Evolutionary conservation across 2,329 filamentous ascomycete species (phyloP).

Genomic region (Trichoderma guizhouense): DNA sequence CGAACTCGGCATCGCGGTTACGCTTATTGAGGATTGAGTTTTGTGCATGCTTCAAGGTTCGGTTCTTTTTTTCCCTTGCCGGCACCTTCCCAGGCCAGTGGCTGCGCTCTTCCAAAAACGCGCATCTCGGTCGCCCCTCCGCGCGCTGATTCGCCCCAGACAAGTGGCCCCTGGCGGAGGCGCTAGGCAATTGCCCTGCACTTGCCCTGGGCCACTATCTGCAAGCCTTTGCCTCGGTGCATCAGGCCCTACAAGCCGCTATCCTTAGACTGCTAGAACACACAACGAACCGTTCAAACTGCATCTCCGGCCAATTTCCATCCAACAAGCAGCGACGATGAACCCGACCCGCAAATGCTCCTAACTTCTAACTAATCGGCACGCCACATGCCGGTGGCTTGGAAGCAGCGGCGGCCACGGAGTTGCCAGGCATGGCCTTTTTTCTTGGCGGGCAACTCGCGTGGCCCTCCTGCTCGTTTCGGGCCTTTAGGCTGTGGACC

Average conservation of each 20-base stretch:
- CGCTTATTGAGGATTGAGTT: constrained; percentile 12
- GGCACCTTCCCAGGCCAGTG: background rate
- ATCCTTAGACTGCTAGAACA: no score
- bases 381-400: constrained; percentile 11
- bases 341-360: constrained; percentile 4
- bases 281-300: background rate
- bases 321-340: background rate
- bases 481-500: background rate
- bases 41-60: constrained; percentile 5
- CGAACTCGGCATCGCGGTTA: background rate
- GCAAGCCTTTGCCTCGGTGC: background rate
- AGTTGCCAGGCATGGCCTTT: background rate
- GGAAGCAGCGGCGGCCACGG: constrained; percentile 1
- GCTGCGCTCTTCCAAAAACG: constrained; percentile 9
- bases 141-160: constrained; percentile 5
- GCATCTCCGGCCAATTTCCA: constrained; percentile 16
- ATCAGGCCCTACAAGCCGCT: background rate
- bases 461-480: constrained; percentile 7
- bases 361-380: background rate
- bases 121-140: background rate
- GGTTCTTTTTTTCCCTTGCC: background rate
- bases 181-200: background rate
- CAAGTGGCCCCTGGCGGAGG: background rate
- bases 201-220: background rate
- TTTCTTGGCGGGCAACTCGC: background rate